Evolutionary conservation across 768 basidiomycete species (phyloP), one percentile per base, ranked within the genome.

Genomic region (Leccinum pellstonianum): DNA sequence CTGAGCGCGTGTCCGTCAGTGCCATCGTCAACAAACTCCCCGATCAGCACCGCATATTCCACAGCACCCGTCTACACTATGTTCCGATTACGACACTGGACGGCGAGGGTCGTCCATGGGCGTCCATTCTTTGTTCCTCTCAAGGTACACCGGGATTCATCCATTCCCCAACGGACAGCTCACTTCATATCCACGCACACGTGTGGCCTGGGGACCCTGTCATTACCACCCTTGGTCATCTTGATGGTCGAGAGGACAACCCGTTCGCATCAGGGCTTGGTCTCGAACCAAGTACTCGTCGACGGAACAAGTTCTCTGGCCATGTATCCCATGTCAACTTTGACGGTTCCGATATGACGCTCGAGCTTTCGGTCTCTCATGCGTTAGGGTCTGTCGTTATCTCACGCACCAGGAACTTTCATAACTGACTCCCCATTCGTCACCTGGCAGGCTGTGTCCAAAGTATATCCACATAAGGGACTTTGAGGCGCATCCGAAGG

Each of bases 281-380:
- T 4, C 79, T 87, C 15, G 83, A 87, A 60, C 77, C 84, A 43
- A 70, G 77, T 15, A 84, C 84, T 2, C 71, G 86, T 33, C 68
- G 84, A 63, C 77, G 86, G 64, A 86, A 86, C 64, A 87, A 87
- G 69, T 82, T 87, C 59, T 82, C 84, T 0, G 86, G 86, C 4
- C 64, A 66, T 15, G 70, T 84, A 14, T 66, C 70, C 2, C 75
- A 70, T 19, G 63, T 78, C 11, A 65, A 71, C 27, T 63, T 70
- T 53, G 54, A 67, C 5, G 77, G 70, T 1, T 62, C 62, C 19
- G 56, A 69, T 3, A 58, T 79, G 29, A 56, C 70, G 5, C 66
- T 87, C 15, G 75, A 80, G 25, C 41, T 85, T 11, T 58, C 63
- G 1, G 82, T 87, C n/a, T 78, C 83, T 62, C 76, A 87, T 63